phyloP scores from a whole-genome alignment of 148 eudicot species.

The Heliamphora exappendiculata region DNA sequence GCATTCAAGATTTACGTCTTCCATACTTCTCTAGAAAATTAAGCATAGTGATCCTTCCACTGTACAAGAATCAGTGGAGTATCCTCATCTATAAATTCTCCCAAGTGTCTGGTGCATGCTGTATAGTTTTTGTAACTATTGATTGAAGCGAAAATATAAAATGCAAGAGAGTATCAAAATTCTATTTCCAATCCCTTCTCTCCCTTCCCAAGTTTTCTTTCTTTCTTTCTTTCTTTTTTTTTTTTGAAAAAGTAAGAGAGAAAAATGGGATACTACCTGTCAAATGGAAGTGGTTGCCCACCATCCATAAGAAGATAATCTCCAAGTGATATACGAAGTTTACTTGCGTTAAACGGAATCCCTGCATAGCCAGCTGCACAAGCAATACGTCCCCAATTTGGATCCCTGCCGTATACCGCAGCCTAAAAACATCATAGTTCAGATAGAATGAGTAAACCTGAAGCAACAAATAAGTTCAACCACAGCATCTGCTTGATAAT shows the following conservation, averaged over 20 bases:
- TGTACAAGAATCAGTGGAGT: not conserved
- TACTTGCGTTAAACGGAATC: slow-evolving; percentile 52
- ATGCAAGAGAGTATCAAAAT: not conserved
- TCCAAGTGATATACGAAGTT: slow-evolving; percentile 79
- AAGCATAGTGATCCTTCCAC: not conserved
- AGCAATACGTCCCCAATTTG: slow-evolving; percentile 99
- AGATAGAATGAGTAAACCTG: not conserved
- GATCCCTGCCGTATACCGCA: slow-evolving; percentile 96
- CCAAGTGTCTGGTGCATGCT: not conserved
- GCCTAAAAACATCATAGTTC: slow-evolving; percentile 42
- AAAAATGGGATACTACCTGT: slow-evolving; percentile 40
- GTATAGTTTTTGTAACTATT: not conserved
- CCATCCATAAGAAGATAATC: slow-evolving; percentile 76
- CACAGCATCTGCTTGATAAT: not conserved
- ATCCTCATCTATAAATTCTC: not conserved
- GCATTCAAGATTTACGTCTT: not conserved
- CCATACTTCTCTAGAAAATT: not conserved
- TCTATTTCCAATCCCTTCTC: not conserved
- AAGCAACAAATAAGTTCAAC: slow-evolving; percentile 10
- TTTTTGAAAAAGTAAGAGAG: not conserved
- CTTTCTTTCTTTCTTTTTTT: no score
- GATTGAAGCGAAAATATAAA: not conserved
- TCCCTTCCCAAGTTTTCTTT: no score
- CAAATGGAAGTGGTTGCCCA: slow-evolving; percentile 87
- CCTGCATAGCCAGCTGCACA: slow-evolving; percentile 99